Evolutionary conservation across 306 rosid species (phyloP), one percentile per base, ranked within the genome.

Genomic region (Echinosophora koreensis): DNA sequence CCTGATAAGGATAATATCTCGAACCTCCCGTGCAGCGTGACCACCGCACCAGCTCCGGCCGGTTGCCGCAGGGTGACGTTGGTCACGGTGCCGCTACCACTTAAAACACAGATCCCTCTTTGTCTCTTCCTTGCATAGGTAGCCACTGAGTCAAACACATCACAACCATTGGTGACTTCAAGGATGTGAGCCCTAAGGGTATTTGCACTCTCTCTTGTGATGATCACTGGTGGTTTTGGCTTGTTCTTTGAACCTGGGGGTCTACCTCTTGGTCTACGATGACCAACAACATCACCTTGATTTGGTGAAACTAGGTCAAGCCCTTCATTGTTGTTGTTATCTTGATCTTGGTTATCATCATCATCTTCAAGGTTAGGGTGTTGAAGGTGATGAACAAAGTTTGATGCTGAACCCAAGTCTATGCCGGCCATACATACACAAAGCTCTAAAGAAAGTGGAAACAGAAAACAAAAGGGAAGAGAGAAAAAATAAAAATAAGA

Each of bases 341-440:
- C 87, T 6, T 82, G 90, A 66, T 80, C 82, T 35, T 80, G 83
- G 37, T 77, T 69, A 9, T 84, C 79, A 16, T 83, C 78, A 9
- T 88, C 89, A 15, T 72, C 90, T 72, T 89, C 96, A 44, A 90
- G 95, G 73, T 91, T 86, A 5, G 93, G 90, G 70, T 86, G 87
- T 61, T 89, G 96, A 70, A 89, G 89, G 66, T 91, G 95, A 56
- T 90, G 89, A 67, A 87, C 87, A 81, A 94, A 92, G 89, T 87
- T 95, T 74, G 98, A 92, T 77, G 97, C 92, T 84, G 97, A 92
- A 74, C 97, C 92, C 86, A 94, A 87, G 90, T 92, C 97, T 88
- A 94, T 85, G 86, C 97, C 97, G 87, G 97, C 97, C 98, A 94
- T 94, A 87, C 64, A 89, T 79, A 61, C 81, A 70, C 67, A 34